Evolutionary conservation across 2,329 filamentous ascomycete genomes (phyloP).

Genomic region (Aspergillus texensis): DNA sequence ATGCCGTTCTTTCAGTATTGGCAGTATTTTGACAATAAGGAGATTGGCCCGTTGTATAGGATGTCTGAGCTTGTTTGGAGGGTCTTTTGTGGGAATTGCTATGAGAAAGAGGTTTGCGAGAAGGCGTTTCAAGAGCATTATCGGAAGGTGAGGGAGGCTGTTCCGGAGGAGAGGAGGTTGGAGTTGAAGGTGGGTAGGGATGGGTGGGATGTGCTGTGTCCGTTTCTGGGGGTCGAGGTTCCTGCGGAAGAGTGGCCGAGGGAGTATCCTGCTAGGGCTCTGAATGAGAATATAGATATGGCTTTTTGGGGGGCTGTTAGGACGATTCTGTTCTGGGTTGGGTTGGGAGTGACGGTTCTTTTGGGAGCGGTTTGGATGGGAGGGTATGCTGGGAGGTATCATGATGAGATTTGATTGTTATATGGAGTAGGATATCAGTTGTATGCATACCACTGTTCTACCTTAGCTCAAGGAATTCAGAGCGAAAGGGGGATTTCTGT

Average conservation of each 20-base stretch:
- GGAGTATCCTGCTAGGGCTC: not conserved
- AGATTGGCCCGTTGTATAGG: conserved; percentile 13
- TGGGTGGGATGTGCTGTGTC: conserved; percentile 50
- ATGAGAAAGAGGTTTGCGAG: conserved; percentile 18
- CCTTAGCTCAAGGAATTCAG: too few species aligned
- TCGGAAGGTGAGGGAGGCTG: conserved; percentile 19
- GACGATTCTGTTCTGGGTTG: not conserved
- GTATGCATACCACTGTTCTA: too few species aligned
- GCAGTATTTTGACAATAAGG: conserved; percentile 23
- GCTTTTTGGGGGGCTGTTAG: not conserved
- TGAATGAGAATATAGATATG: not conserved
- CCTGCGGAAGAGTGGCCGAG: conserved; percentile 19
- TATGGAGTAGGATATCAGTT: not conserved
- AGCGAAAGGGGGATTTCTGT: too few species aligned
- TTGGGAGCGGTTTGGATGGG: not conserved
- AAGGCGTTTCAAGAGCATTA: conserved; percentile 24
- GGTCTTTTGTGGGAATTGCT: conserved; percentile 17
- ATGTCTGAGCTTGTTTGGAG: conserved; percentile 13
- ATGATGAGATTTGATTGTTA: not conserved
- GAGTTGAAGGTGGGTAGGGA: conserved; percentile 35
- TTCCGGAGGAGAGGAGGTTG: conserved; percentile 27
- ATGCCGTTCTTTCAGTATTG: conserved; percentile 15
- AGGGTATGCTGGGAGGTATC: not conserved
- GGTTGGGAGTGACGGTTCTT: not conserved
- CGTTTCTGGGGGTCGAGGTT: conserved; percentile 41